Evolutionary conservation across 1,284 basidiomycete species (phyloP), one percentile per base, ranked within the genome.

Genomic region (Rhodotorula sp.): DNA sequence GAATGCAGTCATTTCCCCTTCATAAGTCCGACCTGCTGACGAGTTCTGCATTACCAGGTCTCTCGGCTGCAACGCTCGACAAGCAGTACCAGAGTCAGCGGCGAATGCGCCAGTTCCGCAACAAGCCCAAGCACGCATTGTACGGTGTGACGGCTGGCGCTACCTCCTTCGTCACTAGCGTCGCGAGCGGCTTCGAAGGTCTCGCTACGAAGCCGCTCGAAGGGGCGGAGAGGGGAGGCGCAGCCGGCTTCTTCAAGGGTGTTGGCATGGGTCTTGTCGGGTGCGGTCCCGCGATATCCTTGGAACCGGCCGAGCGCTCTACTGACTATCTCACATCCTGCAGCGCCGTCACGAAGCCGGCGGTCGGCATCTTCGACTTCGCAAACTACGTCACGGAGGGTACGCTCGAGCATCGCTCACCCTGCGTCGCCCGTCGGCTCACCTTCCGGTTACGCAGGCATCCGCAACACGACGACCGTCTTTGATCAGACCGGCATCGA

Each of bases 401-500:
- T 70, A 22, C 44, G 22, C 34, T 29, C 29, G 24, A 7, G 29
- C 29, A 4, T 11, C n/a, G n/a, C 34, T 27, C 48, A 0, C 15
- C 8, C 57, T 32, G 20, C 29, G 4, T 17, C 10, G 4, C n/a
- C 11, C n/a, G 7, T 10, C 22, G 7, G 15, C 30, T n/a, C 1
- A 9, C n/a, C 2, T 39, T 29, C 30, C 34, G 20, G 11, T 8
- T 19, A 29, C 11, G 11, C 59, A 70, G 91, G 91, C 36, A 93
- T 98, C 73, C 87, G 96, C 52, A 99, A 99, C 79, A 99, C 96
- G 0, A 99, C 96, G 0, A 98, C 93, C 5, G 95, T 98, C 2
- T 99, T 99, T 75, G 96, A 99, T 79, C 91, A 88, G 74, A 90
- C 91, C 57, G 90, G 90, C 62, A 86, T 94, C 66, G 95, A 98